Evolutionary conservation across 495 filamentous ascomycete species (phyloP), one percentile per base, ranked within the genome.

Genomic region (Cairneyella variabilis): DNA sequence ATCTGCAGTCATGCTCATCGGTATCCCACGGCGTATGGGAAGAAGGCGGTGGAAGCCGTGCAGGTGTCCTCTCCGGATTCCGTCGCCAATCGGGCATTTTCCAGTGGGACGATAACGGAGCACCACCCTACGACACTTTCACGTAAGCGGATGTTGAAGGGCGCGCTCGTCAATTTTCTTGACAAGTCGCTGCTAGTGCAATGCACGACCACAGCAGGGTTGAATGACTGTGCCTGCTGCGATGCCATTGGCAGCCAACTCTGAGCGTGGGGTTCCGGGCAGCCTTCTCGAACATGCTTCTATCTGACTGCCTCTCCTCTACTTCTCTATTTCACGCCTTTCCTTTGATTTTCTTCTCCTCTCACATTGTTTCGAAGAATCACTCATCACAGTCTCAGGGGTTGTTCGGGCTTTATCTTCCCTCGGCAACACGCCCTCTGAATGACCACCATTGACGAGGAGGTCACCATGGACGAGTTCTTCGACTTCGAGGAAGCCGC

Each of bases 401-500:
- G 1, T 12, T 5, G 9, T 34, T 3, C 20, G 17, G 18, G 2
- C 25, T 27, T 20, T 23, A 32, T 34, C 1, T 34, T 37, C 32
- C 22, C 44, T 12, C 41, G 30, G 10, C 11, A 5, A 34, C 32
- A 50, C 59, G 61, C 57, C 56, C 57, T 63, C 53, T 60, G 45
- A 52, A 63, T 63, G 57, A 60, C 61, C n/a, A 63, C 61, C 1
- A 60, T 63, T 18, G n/a, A 58, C 5, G 61, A 63, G 28, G 41
- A 48, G 27, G n/a, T n/a, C n/a, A 26, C 22, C 16, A 64, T 64
- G 62, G 62, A 64, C 32, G 76, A 80, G 56, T 79, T 77, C 61
- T 79, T 80, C 53, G 69, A 80, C 59, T 78, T 80, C 61, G 73
- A 78, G 41, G 70, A 72, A 41, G 76, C 76, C 25, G 74, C 75